Percentiles rank a stretch among this genome's conserved stretches.
Evolutionary conservation across 2,329 filamentous ascomycete genomes (phyloP).

Genomic region (Paecilomyces formosus): DNA sequence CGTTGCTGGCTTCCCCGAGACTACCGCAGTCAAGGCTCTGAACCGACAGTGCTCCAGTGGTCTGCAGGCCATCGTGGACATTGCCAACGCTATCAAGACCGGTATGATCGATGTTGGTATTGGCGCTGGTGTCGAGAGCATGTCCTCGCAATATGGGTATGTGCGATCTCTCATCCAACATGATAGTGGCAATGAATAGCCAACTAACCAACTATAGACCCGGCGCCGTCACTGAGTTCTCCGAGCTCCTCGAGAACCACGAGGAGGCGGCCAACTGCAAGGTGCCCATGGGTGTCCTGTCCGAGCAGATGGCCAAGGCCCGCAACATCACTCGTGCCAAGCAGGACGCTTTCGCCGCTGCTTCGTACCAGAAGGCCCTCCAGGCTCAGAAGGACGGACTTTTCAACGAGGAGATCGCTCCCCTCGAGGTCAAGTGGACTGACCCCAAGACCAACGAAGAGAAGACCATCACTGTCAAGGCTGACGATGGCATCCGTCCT

Average conservation of each 20-base stretch:
- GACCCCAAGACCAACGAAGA: slow-evolving; percentile 86
- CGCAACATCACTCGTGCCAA: slow-evolving; percentile 60
- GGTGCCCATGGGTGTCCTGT: slow-evolving; percentile 90
- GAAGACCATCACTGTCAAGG: slow-evolving; percentile 72
- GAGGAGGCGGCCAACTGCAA: slow-evolving; percentile 89
- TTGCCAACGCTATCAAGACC: slow-evolving; percentile 82
- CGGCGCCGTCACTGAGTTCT: slow-evolving; percentile 84
- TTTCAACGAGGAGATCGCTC: slow-evolving; percentile 85
- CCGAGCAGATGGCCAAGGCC: slow-evolving; percentile 90
- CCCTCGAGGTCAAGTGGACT: slow-evolving; percentile 77
- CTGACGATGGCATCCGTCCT: slow-evolving; percentile 79
- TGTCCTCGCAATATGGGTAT: slow-evolving; percentile 85
- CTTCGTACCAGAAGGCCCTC: slow-evolving; percentile 82
- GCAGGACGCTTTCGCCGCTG: slow-evolving; percentile 92
- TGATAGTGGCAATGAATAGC: not conserved
- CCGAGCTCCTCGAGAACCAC: slow-evolving; percentile 74
- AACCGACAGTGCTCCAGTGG: slow-evolving; percentile 95
- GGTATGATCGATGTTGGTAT: slow-evolving; percentile 96
- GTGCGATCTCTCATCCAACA: slow-evolving; percentile 17
- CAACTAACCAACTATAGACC: slow-evolving; percentile 45
- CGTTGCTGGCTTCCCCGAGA: slow-evolving; percentile 82
- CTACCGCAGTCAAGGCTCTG: slow-evolving; percentile 74
- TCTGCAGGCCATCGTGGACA: slow-evolving; percentile 84
- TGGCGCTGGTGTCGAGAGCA: slow-evolving; percentile 93
- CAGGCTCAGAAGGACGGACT: slow-evolving; percentile 81